These are phyloP conservation scores for Xerocomellus dryophilus DNA, from an alignment of 768 basidiomycete genomes.

Conservation along the genomic window DNA sequence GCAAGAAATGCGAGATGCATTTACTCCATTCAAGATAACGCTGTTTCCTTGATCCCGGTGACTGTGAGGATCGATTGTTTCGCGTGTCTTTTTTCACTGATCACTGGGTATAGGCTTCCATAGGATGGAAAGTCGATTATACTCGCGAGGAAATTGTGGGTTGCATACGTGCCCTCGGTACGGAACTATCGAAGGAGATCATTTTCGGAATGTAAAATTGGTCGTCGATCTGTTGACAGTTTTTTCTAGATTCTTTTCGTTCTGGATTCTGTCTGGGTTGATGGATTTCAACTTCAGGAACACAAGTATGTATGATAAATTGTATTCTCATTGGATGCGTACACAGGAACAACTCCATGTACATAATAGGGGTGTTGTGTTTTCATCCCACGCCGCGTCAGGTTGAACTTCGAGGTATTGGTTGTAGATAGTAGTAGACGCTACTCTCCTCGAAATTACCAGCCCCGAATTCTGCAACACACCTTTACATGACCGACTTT, in stretches of 20 bases:
- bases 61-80: conserved; percentile 19
- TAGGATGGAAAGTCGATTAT: conserved; percentile 30
- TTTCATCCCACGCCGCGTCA: conserved; percentile 4
- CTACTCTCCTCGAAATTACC: not conserved
- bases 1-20: conserved; percentile 21
- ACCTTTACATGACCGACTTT: conserved; percentile 14
- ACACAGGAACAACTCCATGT: not conserved
- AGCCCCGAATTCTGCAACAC: not conserved
- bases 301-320: not conserved
- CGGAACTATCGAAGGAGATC: conserved; percentile 40
- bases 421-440: no score
- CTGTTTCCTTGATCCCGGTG: conserved; percentile 24
- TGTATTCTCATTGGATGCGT: not conserved
- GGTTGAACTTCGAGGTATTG: no score
- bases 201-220: conserved; percentile 33
- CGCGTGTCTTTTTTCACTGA: conserved; percentile 4
- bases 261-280: not conserved
- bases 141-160: conserved; percentile 35
- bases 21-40: conserved; percentile 21
- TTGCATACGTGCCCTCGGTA: conserved; percentile 47
- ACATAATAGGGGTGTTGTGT: not conserved
- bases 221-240: not conserved
- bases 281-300: not conserved
- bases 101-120: conserved; percentile 14
- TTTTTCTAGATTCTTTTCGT: not conserved